Base-by-base conservation (phyloP, 495 filamentous ascomycete genomes). In the Cercophora samala region DNA sequence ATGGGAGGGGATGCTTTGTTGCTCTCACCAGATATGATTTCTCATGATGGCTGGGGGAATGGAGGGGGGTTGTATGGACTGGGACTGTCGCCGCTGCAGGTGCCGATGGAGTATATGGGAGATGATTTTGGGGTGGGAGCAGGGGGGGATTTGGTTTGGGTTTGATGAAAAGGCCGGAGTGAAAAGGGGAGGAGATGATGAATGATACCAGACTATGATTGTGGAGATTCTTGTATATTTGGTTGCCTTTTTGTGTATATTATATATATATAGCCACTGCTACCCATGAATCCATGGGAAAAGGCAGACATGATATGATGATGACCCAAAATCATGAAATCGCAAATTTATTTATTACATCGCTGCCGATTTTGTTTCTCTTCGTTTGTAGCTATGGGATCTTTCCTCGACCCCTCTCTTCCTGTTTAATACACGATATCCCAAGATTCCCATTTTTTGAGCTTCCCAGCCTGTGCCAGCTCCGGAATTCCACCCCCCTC, bases 91-190 rank as follows among this genome's bases (percentile, higher is more conserved):
- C 63, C 67, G 1, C 19, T 65, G 60, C 15, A 61, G 32, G 55
- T 62, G 17, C 60, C 60, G 58, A 18, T 60, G 58, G 22, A 23
- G 23, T 60, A 23, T 60, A 26, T 25, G 51, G 32, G 46, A 23
- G 1, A 60, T n/a, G 42, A 51, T 32, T 58, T 29, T 64, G 60
- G 60, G 60, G 25, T 15, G n/a, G 5, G 53, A 8, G 26, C 8
- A 21, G 42, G 66, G 5, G 26, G 42, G 55, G 68, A 64, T 62
- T 17, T 67, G 56, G 64, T 58, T 15, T 70, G 68, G 68, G 64
- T 62, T 18, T 67, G 52, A 62, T 0, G n/a, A 23, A 18, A 5
- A 0, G 17, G 32, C 2, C 24, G 15, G 23, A 22, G 29, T 17
- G 29, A 32, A 32, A 17, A 46, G 37, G 8, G 37, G 15, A 46